Evolutionary conservation across 1,284 basidiomycete genomes (phyloP), one percentile per base, ranked within the genome.

Genomic region (Phlebopus sp.): DNA sequence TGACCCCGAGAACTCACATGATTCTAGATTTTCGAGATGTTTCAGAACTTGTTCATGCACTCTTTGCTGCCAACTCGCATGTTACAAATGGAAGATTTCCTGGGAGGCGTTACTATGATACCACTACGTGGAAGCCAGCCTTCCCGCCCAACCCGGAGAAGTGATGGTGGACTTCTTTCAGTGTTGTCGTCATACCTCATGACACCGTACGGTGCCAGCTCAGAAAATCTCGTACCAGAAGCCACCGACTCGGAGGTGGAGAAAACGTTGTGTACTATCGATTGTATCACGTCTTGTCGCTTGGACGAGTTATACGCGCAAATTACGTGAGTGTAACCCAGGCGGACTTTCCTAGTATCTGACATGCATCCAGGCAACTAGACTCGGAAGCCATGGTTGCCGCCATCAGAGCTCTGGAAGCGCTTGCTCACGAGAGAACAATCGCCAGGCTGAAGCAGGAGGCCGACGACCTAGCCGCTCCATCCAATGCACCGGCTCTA

Each of bases 11-110:
- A 21, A 19, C 40, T 49, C 21, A 53, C n/a, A 18, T 30, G 21
- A 19, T 32, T 4, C 42, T 63, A 93, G 85, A 92, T 99, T 49
- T 97, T 99, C 59, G 95, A 97, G 67, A 97, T 99, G 84, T 94
- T 97, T 70, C 90, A 96, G 62, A 97, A 94, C 30, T 75, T 99
- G 19, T 99, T 99, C 70, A 71, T 96, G 37, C 90, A 97, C 64
- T 95, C 93, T 3, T 77, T 99, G 23, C 74, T 99, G 18, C 95
- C 94, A 0, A 79, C 76, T 4, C 77, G 83, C 44, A 90, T 99
- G 84, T 74, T 95, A n/a, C 87, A 92, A 62, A 95, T 97, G 90
- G 92, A 95, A 63, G 96, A 98, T 65, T 98, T 98, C 69, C 75
- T 97, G 13, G 92, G 91, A 21, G 90, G 90, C 7, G 81, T 85